A percentile compares a stretch with the other conserved stretches of the same genome.
Conservation (phyloP, 2,329 filamentous ascomycete species). For the Fusarium nelsonii region DNA sequence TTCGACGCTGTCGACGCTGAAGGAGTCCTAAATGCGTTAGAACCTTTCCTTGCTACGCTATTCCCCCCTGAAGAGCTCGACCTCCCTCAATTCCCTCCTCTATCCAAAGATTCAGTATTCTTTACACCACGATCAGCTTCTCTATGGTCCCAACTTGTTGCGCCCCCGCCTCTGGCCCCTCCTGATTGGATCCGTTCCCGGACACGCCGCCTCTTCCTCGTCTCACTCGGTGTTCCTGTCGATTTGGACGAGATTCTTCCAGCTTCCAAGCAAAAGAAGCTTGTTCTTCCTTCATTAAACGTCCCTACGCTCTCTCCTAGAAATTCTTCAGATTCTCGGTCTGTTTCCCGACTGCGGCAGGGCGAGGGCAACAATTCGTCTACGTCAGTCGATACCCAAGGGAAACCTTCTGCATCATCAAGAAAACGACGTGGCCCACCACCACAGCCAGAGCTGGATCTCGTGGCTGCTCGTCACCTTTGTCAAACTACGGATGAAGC, state of each 20-base stretch:
- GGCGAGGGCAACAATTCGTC: constrained; percentile 66
- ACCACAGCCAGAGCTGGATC: constrained; percentile 80
- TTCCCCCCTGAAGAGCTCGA: constrained; percentile 71
- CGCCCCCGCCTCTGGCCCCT: constrained; percentile 91
- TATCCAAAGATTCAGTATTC: constrained; percentile 75
- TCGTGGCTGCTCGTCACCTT: constrained; percentile 80
- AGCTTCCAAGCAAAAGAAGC: constrained; percentile 97
- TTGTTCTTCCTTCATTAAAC: constrained; percentile 90
- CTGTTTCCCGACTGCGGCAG: constrained; percentile 61
- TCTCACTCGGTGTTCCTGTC: constrained; percentile 94
- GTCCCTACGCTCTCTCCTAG: constrained; percentile 69
- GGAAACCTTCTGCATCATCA: constrained; percentile 59
- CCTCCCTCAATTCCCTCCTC: constrained; percentile 62
- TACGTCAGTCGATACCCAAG: constrained; percentile 70
- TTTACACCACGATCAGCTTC: constrained; percentile 88
- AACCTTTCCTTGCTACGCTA: constrained; percentile 75
- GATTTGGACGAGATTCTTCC: constrained; percentile 98
- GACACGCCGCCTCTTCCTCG: constrained; percentile 93
- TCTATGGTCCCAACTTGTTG: constrained; percentile 95
- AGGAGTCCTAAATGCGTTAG: constrained; percentile 70
- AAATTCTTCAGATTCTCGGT: constrained; percentile 67
- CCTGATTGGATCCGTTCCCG: constrained; percentile 98
- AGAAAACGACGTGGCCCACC: constrained; percentile 69
- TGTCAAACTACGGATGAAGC: constrained; percentile 89
- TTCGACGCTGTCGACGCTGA: constrained; percentile 72